Conservation (phyloP, 805 yeast genomes). For the Groenewaldozyma salmanticensis region DNA sequence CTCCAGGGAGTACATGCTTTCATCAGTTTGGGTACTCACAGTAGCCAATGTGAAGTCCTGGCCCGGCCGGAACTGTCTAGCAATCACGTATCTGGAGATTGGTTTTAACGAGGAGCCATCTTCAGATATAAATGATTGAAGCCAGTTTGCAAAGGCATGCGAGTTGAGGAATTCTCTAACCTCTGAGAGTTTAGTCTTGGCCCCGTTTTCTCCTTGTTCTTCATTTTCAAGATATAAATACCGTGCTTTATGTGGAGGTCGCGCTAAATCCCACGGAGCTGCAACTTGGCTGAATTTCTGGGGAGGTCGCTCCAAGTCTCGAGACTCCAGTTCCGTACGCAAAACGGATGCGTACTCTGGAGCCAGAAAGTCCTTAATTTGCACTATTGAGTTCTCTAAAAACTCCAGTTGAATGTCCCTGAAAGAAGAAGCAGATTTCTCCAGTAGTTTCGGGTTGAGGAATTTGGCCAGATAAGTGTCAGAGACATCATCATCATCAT, state of each 20-base stretch:
- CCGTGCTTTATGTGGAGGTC: constrained; percentile 90
- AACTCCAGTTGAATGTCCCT: constrained; percentile 42
- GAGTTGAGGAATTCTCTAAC: constrained; percentile 53
- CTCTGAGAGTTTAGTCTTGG: constrained; percentile 33
- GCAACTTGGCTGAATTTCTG: constrained; percentile 41
- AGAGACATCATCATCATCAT: constrained; percentile 19
- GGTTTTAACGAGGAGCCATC: constrained; percentile 44
- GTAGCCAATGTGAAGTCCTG: constrained; percentile 90
- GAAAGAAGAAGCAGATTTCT: constrained; percentile 28
- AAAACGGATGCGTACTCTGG: constrained; percentile 41
- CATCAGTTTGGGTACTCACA: constrained; percentile 29
- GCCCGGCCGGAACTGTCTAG: constrained; percentile 91
- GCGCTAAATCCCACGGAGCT: constrained; percentile 81
- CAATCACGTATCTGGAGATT: constrained; percentile 54
- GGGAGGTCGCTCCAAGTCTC: constrained; percentile 49
- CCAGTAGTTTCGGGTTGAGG: constrained; percentile 46
- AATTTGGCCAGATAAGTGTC: constrained; percentile 40
- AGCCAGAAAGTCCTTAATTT: constrained; percentile 54
- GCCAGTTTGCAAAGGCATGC: constrained; percentile 58
- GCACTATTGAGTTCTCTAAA: constrained; percentile 58
- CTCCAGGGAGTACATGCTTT: constrained; percentile 44
- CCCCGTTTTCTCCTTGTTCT: constrained; percentile 25
- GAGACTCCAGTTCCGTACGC: constrained; percentile 40
- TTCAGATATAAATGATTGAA: constrained; percentile 32
- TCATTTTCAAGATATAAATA: constrained; percentile 80